These are phyloP conservation scores for Kalaharituber pfeilii DNA, from an alignment of 2,329 filamentous ascomycete species.

Conservation along the genomic window DNA sequence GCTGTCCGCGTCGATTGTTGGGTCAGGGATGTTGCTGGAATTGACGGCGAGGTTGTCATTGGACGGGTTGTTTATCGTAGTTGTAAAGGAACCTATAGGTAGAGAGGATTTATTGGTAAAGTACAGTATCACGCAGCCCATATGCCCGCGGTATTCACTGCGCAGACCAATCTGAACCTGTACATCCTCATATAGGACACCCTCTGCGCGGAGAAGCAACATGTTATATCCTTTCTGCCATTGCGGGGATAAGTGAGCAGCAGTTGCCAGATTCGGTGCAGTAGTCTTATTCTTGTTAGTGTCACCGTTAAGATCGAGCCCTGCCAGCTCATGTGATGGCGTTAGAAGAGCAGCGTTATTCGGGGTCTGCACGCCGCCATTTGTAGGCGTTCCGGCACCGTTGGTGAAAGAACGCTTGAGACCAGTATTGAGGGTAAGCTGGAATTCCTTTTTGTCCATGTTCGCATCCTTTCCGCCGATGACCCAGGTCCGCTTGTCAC, in stretches of 20 bases:
- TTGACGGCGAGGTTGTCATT: constrained; percentile 62
- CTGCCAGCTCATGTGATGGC: constrained; percentile 53
- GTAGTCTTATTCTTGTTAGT: constrained; percentile 42
- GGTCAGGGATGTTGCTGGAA: constrained; percentile 74
- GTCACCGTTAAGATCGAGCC: constrained; percentile 57
- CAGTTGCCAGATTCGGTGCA: constrained; percentile 72
- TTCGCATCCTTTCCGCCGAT: constrained; percentile 96
- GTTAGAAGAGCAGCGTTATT: constrained; percentile 34
- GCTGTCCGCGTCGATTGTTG: constrained; percentile 51
- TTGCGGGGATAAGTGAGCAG: constrained; percentile 78
- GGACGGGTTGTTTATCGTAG: constrained; percentile 61
- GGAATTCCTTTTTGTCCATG: constrained; percentile 58
- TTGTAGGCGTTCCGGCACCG: constrained; percentile 29
- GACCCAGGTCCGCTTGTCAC: constrained; percentile 92
- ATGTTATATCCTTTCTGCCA: constrained; percentile 85
- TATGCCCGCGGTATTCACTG: constrained; percentile 86
- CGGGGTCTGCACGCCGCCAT: constrained; percentile 26
- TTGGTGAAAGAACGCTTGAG: constrained; percentile 67
- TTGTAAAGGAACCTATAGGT: constrained; percentile 78
- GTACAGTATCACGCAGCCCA: constrained; percentile 89
- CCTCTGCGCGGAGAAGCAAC: constrained; percentile 62
- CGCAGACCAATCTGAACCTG: constrained; percentile 85
- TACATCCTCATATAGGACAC: constrained; percentile 82
- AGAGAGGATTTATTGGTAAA: constrained; percentile 87
- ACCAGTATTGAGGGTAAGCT: constrained; percentile 60